Evolutionary conservation across 345 rosid genomes (phyloP), one percentile per base, ranked within the genome.

Genomic region (Hevea brasiliensis): DNA sequence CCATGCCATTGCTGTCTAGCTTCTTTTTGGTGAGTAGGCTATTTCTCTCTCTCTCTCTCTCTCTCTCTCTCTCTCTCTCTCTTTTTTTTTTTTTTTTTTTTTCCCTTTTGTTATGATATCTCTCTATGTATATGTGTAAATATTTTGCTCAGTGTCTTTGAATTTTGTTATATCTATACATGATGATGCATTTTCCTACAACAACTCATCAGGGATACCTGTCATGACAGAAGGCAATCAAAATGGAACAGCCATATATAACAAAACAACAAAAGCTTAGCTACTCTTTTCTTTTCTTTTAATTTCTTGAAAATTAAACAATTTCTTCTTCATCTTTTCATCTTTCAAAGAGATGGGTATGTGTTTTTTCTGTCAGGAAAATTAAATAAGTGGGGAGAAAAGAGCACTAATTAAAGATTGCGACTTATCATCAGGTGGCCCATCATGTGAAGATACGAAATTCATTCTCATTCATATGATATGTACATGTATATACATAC

Each of bases 361-460:
- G 54, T 27, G 42, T 42, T 29, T 23, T 57, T 32, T 4, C 37
- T 24, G 61, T 62, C 71, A 51, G 62, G 35, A 48, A n/a, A 71
- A 71, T 63, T 47, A 64, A 55, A 68, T 61, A 54, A 17, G 60
- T 48, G 76, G 80, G 40, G 55, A 23, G 1, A 68, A 50, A 56
- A 1, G 13, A 70, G 75, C 66, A 73, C 60, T 80, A 71, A 72
- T 71, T 65, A 50, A 58, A 76, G 84, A 81, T 76, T 47, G 81
- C 9, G 84, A 86, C 89, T 62, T 26, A 53, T 71, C 81, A 37
- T 73, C 63, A 59, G 44, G 68, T 77, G 85, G 82, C 71, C 77
- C 86, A 68, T 80, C 85, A 72, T 70, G 84, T 78, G 82, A 72
- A 64, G 67, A 76, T 65, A 69, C 80, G 40, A 77, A 78, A 67